Evolutionary conservation across 352 stramenopile genomes (phyloP).

Genomic region (Paralagenidium karlingii): DNA sequence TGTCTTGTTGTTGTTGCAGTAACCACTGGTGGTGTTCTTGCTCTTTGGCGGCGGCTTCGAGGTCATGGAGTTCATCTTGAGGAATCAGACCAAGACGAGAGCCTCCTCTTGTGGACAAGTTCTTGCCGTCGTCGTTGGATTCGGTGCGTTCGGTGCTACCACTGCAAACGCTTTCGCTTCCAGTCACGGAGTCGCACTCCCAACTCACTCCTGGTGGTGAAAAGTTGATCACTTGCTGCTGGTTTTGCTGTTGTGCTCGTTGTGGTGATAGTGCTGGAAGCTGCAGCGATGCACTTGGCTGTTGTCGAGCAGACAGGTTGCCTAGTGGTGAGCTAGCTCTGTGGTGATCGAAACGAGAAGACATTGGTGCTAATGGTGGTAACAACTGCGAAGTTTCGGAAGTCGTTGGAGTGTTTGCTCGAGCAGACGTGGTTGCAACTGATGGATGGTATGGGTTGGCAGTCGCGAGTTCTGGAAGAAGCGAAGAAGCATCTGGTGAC

Average conservation of each 20-base stretch:
- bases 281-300: background rate
- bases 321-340: slow-evolving; percentile 4
- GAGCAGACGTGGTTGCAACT: no score
- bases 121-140: slow-evolving; percentile 2
- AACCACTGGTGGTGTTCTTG: background rate
- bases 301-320: background rate
- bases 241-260: slow-evolving; percentile 2
- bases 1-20: slow-evolving; percentile 8
- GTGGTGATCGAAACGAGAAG: background rate
- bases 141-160: slow-evolving; percentile 21
- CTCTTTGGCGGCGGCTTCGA: slow-evolving; percentile 7
- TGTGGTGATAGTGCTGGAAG: slow-evolving; percentile 1
- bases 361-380: background rate
- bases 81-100: slow-evolving; percentile 5
- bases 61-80: slow-evolving; percentile 5
- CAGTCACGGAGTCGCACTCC: slow-evolving; percentile 50
- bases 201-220: slow-evolving; percentile 9
- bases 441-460: no score
- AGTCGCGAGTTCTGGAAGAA: no score
- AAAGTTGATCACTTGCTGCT: background rate
- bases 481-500: slow-evolving; percentile 1
- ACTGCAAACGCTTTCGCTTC: slow-evolving; percentile 28
- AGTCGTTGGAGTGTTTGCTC: no score
- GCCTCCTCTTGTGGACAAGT: background rate
- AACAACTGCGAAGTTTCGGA: no score